phyloP scores from a whole-genome alignment of 2,329 filamentous ascomycete species.

The Davidsoniella neocaledoniae region DNA sequence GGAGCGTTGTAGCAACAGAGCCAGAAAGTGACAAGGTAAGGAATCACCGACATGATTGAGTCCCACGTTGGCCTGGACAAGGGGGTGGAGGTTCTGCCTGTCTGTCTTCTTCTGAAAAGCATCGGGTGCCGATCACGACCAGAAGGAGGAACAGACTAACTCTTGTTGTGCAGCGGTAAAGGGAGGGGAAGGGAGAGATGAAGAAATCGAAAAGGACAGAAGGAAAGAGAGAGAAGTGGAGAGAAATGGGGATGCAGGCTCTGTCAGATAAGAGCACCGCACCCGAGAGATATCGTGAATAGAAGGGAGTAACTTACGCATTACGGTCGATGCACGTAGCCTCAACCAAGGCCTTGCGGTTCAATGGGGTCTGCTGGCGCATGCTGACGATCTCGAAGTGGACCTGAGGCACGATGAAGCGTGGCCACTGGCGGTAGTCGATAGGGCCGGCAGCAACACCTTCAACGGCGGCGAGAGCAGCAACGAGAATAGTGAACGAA shows the following conservation, averaged over 20 bases:
- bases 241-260: not conserved
- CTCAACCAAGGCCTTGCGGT: slow-evolving; percentile 25
- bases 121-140: too few relatives aligned
- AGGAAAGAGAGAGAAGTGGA: not conserved
- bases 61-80: too few relatives aligned
- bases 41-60: too few relatives aligned
- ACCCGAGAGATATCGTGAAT: not conserved
- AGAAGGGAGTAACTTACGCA: slow-evolving; percentile 19
- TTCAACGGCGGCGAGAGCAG: slow-evolving; percentile 19
- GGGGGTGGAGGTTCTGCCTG: too few relatives aligned
- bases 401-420: slow-evolving; percentile 24
- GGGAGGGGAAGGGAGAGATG: not conserved
- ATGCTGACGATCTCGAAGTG: slow-evolving; percentile 29
- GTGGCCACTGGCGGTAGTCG: slow-evolving; percentile 20
- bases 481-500: slow-evolving; percentile 18
- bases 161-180: not conserved
- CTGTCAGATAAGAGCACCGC: not conserved
- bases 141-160: too few relatives aligned
- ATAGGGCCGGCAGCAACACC: slow-evolving; percentile 20
- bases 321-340: slow-evolving; percentile 25
- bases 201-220: not conserved
- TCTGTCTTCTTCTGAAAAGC: too few relatives aligned
- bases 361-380: slow-evolving; percentile 23
- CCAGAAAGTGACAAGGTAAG: too few relatives aligned
- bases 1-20: too few relatives aligned